Evolutionary conservation across 106 monocot species (phyloP).

Genomic region (Dendrobium huoshanense): DNA sequence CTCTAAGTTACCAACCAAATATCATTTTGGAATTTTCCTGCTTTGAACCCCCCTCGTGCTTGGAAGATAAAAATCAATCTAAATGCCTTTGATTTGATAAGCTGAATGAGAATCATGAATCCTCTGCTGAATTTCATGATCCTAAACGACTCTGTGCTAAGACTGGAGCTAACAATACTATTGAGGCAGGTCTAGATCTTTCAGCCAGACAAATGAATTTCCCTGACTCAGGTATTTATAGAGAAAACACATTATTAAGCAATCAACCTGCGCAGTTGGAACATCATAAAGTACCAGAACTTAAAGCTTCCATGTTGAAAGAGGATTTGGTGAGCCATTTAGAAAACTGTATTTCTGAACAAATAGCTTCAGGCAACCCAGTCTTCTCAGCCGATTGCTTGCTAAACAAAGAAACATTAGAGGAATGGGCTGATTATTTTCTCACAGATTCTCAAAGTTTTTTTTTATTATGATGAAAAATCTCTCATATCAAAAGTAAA

Average conservation of each 20-base stretch:
- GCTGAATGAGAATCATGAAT: conserved; percentile 27
- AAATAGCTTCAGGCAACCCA: too few relatives aligned
- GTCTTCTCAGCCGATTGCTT: too few relatives aligned
- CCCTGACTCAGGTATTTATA: conserved; percentile 58
- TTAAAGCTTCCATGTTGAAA: conserved; percentile 65
- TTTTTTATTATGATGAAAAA: conserved; percentile 4
- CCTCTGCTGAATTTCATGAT: conserved; percentile 27
- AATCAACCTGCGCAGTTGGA: conserved; percentile 24
- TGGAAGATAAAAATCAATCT: conserved; percentile 51
- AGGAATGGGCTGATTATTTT: too few relatives aligned
- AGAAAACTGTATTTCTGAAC: too few relatives aligned
- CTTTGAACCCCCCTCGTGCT: conserved; percentile 51
- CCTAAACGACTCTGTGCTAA: conserved; percentile 18
- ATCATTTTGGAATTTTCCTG: conserved; percentile 48
- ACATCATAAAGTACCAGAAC: conserved; percentile 43
- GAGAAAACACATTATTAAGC: conserved; percentile 14
- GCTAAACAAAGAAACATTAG: too few relatives aligned
- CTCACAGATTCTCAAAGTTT: too few relatives aligned
- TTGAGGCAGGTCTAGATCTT: conserved; percentile 18
- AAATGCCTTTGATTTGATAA: conserved; percentile 12
- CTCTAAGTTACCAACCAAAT: conserved; percentile 51
- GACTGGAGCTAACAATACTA: conserved; percentile 26
- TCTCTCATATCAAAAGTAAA: conserved; percentile 49
- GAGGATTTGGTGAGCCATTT: conserved; percentile 13
- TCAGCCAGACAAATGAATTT: conserved; percentile 26